Percentiles rank a stretch among this genome's conserved stretches.
phyloP scores from a whole-genome alignment of 176 grass and related monocot genomes.

The Carex scoparia region DNA sequence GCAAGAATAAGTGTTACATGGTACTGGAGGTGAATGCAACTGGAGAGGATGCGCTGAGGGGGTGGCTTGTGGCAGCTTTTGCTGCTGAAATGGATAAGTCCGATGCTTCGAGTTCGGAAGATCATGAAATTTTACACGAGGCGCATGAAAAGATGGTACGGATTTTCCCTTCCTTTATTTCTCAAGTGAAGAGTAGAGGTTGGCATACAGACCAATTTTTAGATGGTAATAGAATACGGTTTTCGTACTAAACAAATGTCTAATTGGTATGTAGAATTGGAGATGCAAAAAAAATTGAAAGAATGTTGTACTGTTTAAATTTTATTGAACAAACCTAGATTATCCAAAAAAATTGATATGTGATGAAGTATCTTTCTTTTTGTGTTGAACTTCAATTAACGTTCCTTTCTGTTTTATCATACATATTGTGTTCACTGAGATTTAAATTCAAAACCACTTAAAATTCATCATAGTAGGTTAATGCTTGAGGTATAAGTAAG shows the following conservation, averaged over 20 bases:
- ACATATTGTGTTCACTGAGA: neutral
- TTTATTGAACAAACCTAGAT: neutral
- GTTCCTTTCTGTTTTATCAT: neutral
- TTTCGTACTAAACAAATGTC: constrained; percentile 29
- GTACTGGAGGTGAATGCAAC: constrained; percentile 70
- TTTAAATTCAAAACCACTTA: neutral
- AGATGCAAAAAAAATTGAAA: neutral
- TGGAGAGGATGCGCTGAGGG: constrained; percentile 72
- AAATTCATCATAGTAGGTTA: neutral
- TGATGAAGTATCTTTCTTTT: neutral
- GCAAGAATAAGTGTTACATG: constrained; percentile 41
- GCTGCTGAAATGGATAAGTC: constrained; percentile 60
- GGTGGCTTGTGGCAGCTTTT: constrained; percentile 81
- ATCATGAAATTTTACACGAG: constrained; percentile 23
- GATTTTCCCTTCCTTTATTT: constrained; percentile 57
- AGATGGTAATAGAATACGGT: constrained; percentile 63
- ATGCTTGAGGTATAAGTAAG: too few relatives aligned
- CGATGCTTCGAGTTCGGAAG: constrained; percentile 1
- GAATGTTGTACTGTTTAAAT: neutral
- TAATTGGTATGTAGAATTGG: neutral
- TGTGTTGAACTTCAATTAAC: neutral
- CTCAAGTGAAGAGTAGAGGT: constrained; percentile 55
- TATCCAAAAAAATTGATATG: neutral
- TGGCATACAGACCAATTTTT: constrained; percentile 96
- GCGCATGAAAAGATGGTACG: constrained; percentile 62